These are phyloP conservation scores for Annulohypoxylon moriforme DNA, from an alignment of 495 filamentous ascomycete species.

Conservation along the genomic window DNA sequence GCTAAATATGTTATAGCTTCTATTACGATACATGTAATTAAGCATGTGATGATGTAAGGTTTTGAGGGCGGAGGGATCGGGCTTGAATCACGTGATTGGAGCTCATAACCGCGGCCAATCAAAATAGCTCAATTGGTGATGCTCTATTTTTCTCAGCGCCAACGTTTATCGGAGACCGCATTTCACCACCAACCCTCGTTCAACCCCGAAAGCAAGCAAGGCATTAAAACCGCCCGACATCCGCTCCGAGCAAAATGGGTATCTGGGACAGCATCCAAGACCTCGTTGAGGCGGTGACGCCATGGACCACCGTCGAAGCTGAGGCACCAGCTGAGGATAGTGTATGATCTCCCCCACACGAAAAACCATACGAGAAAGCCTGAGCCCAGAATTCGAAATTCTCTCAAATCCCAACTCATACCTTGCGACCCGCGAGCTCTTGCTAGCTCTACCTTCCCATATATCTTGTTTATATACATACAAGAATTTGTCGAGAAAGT, in stretches of 20 bases:
- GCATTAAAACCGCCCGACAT: slow-evolving; percentile 56
- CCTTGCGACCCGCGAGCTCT: slow-evolving; percentile 59
- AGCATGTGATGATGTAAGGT: neutral
- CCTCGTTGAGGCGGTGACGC: slow-evolving; percentile 65
- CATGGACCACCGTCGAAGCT: slow-evolving; percentile 66
- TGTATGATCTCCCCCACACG: slow-evolving; percentile 52
- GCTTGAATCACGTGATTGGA: slow-evolving; percentile 44
- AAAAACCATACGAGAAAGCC: slow-evolving; percentile 74
- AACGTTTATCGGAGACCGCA: slow-evolving; percentile 43
- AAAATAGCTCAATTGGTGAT: slow-evolving; percentile 56
- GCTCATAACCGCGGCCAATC: slow-evolving; percentile 52
- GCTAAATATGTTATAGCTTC: neutral
- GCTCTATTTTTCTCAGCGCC: slow-evolving; percentile 56
- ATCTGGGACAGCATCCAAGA: slow-evolving; percentile 67
- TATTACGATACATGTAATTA: neutral
- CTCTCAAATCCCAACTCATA: slow-evolving; percentile 35
- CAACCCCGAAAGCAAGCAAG: slow-evolving; percentile 44
- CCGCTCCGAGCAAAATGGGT: slow-evolving; percentile 60
- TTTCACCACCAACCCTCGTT: slow-evolving; percentile 49
- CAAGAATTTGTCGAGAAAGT: slow-evolving; percentile 51
- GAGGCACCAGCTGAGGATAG: slow-evolving; percentile 60
- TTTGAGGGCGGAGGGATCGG: slow-evolving; percentile 22
- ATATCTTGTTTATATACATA: slow-evolving; percentile 43
- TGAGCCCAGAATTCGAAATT: slow-evolving; percentile 64
- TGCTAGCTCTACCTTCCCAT: slow-evolving; percentile 67